Evolutionary conservation across 805 yeast species (phyloP).

Genomic region (Metschnikowia cubensis): DNA sequence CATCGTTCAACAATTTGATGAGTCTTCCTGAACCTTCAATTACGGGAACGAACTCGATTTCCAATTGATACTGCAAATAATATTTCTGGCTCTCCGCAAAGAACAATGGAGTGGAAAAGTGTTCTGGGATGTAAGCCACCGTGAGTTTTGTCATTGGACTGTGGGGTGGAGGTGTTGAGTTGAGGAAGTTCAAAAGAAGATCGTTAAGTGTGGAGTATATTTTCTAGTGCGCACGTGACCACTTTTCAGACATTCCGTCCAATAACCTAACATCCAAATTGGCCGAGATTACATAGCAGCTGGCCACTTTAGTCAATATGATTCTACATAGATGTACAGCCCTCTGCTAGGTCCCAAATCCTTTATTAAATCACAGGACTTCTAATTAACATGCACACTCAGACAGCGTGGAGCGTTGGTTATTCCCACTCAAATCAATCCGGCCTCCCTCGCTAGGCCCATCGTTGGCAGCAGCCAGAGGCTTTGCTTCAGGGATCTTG

Average conservation of each 20-base stretch:
- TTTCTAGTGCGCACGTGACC: conserved; percentile 1
- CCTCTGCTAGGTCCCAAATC: background rate
- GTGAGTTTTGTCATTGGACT: conserved; percentile 20
- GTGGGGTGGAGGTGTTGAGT: background rate
- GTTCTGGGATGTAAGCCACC: conserved; percentile 89
- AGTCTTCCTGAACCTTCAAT: conserved; percentile 88
- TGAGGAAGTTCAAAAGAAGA: background rate
- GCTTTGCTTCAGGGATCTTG: conserved; percentile 58
- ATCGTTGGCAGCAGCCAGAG: conserved; percentile 11
- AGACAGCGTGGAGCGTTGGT: conserved; percentile 14
- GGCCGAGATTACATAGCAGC: too few species aligned
- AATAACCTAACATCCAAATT: too few species aligned
- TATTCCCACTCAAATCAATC: conserved; percentile 33
- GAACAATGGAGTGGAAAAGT: conserved; percentile 81
- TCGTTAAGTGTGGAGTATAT: background rate
- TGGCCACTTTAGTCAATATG: too few species aligned
- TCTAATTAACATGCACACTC: conserved; percentile 18
- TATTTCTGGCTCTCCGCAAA: conserved; percentile 62
- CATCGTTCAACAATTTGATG: conserved; percentile 62
- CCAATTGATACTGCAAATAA: conserved; percentile 46
- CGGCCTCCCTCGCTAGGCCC: conserved; percentile 15
- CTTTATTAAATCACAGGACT: background rate
- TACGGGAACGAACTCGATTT: conserved; percentile 61
- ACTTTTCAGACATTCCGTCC: background rate
- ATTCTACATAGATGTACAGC: too few species aligned